Evolutionary conservation across 129 eudicot species (phyloP), one percentile per base, ranked within the genome.

Genomic region (Centrapalus pauciflorus): DNA sequence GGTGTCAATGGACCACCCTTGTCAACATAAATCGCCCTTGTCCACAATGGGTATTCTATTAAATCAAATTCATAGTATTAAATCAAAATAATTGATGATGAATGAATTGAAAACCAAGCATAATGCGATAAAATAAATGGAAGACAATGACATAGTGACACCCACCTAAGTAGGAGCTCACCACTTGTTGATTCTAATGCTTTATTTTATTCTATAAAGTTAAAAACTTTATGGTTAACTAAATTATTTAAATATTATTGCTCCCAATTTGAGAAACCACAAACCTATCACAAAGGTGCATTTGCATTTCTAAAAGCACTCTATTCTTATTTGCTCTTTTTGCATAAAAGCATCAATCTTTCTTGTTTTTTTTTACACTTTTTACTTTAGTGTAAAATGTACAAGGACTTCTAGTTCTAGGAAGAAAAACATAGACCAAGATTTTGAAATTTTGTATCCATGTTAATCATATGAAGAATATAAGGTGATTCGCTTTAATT

Each of bases 81-180:
- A n/a, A n/a, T n/a, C n/a, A n/a, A n/a, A n/a, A n/a, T n/a, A n/a
- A 57, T 57, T n/a, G 41, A 34, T 52, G 67, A 74, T 56, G 67
- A 74, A 74, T 58, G 73, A n/a, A n/a, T n/a, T n/a, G n/a, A 74
- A 74, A 74, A 65, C 40, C 67, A 74, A 45, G 79, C 43, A 65
- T 65, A 66, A 73, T 74, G 73, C 67, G 60, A 45, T 45, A 45
- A 43, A 66, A 45, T 45, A 45, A 43, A 66, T 66, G 67, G 54
- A 61, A 55, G 73, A 74, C 46, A 57, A 56, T 66, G 79, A 33
- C 73, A 64, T 65, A 65, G 51, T 57, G 79, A 56, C 79, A 66
- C 62, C 35, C 73, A 74, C 61, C 73, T 43, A 29, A n/a, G 73
- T 66, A 63, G 61, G 73, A 38, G 55, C 73, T 32, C 73, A 57